These are phyloP conservation scores for Brasenia schreberi DNA, from an alignment of 164 flowering plant genomes.

Conservation along the genomic window DNA sequence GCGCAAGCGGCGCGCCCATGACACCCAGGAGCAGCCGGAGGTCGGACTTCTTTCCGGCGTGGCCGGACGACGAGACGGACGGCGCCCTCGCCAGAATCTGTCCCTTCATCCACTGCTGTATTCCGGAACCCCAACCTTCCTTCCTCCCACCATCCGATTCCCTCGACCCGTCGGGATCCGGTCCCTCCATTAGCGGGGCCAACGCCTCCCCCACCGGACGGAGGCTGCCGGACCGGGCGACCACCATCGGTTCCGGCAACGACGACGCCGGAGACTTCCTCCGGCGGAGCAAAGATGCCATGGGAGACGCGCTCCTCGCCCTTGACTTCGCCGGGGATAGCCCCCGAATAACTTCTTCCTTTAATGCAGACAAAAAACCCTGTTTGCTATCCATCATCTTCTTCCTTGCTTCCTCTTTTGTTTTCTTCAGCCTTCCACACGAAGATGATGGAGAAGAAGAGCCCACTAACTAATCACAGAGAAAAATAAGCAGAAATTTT, in stretches of 20 bases:
- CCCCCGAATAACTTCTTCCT: conserved; percentile 69
- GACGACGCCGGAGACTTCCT: conserved; percentile 24
- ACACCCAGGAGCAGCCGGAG: conserved; percentile 60
- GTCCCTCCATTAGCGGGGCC: conserved; percentile 81
- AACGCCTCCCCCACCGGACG: conserved; percentile 57
- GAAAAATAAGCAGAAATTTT: background rate
- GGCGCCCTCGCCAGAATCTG: conserved; percentile 49
- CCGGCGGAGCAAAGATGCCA: conserved; percentile 40
- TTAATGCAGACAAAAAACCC: conserved; percentile 76
- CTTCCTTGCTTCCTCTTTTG: background rate
- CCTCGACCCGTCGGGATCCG: conserved; percentile 44
- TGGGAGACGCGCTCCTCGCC: conserved; percentile 43
- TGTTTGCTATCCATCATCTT: conserved; percentile 72
- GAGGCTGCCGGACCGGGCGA: conserved; percentile 66
- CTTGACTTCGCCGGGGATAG: conserved; percentile 69
- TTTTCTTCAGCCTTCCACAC: background rate
- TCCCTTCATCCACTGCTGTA: conserved; percentile 61
- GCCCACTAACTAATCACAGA: background rate
- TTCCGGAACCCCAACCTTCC: conserved; percentile 48
- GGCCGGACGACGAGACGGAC: conserved; percentile 16
- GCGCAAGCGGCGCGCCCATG: conserved; percentile 69
- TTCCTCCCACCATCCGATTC: conserved; percentile 29
- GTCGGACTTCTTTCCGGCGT: conserved; percentile 42
- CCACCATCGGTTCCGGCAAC: conserved; percentile 35
- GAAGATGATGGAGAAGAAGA: conserved; percentile 3